Evolutionary conservation across 2,329 filamentous ascomycete genomes (phyloP).

Genomic region (Fusarium decemcellulare): DNA sequence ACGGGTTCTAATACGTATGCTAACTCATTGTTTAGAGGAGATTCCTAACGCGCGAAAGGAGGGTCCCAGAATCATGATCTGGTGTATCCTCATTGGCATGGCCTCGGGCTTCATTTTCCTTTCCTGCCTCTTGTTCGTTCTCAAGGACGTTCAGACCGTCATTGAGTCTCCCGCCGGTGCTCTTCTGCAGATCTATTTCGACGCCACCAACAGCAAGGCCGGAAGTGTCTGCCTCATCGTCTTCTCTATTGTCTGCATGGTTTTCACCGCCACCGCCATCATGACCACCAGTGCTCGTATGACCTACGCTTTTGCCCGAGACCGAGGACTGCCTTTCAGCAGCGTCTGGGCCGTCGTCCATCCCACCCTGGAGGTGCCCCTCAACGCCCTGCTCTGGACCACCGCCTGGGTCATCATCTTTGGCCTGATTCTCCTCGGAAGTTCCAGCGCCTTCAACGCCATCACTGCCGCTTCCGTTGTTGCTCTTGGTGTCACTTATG

Average conservation of each 20-base stretch:
- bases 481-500: constrained; percentile 79
- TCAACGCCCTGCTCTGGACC: constrained; percentile 77
- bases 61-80: constrained; percentile 77
- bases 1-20: neutral
- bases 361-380: constrained; percentile 71
- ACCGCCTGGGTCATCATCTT: constrained; percentile 75
- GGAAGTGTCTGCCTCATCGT: constrained; percentile 76
- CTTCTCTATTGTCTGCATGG: constrained; percentile 75
- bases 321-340: constrained; percentile 78
- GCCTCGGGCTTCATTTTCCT: constrained; percentile 74
- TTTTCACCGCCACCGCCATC: constrained; percentile 75
- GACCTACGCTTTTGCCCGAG: constrained; percentile 75
- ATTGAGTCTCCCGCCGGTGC: constrained; percentile 70
- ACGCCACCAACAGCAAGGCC: constrained; percentile 73
- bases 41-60: constrained; percentile 71
- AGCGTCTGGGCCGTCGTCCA: constrained; percentile 74
- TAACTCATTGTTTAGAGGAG: constrained; percentile 57
- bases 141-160: constrained; percentile 70
- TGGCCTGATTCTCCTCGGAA: constrained; percentile 79
- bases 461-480: constrained; percentile 82
- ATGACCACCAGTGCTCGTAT: constrained; percentile 78
- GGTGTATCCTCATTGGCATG: constrained; percentile 74
- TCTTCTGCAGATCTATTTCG: constrained; percentile 74
- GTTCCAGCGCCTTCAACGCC: constrained; percentile 77
- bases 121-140: constrained; percentile 74